phyloP scores from a whole-genome alignment of 1,284 basidiomycete genomes.

The Rhodotorula sp. region DNA sequence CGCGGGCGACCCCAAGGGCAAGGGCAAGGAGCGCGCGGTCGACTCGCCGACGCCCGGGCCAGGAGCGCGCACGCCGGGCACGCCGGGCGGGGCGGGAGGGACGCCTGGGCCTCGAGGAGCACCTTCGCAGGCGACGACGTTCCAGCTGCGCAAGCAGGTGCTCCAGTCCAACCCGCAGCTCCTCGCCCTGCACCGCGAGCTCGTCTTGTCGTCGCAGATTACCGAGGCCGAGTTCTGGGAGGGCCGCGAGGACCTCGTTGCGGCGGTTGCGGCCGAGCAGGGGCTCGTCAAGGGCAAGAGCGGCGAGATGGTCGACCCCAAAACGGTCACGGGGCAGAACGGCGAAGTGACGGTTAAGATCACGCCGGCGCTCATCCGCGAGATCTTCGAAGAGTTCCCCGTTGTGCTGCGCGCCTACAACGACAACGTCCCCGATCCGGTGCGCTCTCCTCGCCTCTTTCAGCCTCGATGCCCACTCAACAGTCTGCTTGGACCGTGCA shows the following conservation, averaged over 20 bases:
- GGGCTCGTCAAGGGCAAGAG: constrained; percentile 55
- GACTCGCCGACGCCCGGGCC: constrained; percentile 56
- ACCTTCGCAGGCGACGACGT: constrained; percentile 51
- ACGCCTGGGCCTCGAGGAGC: constrained; percentile 43
- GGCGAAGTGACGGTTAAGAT: constrained; percentile 87
- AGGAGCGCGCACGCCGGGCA: constrained; percentile 49
- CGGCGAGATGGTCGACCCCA: constrained; percentile 84
- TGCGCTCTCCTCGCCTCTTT: constrained; percentile 44
- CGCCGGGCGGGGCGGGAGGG: constrained; percentile 51
- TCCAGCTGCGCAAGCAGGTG: constrained; percentile 69
- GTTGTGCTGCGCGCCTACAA: constrained; percentile 87
- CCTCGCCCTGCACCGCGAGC: constrained; percentile 73
- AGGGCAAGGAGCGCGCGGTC: constrained; percentile 2
- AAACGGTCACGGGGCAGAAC: constrained; percentile 69
- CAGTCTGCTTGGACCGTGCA: background rate
- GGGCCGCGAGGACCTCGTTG: constrained; percentile 76
- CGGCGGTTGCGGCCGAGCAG: constrained; percentile 65
- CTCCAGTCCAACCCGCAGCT: constrained; percentile 73
- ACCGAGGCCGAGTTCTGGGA: constrained; percentile 94
- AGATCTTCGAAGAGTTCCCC: constrained; percentile 97
- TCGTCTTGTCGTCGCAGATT: constrained; percentile 80
- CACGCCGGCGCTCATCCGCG: constrained; percentile 86
- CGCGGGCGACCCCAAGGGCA: constrained; percentile 14
- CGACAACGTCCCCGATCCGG: constrained; percentile 86
- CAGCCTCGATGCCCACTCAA: no score